phyloP scores from a whole-genome alignment of 2,329 filamentous ascomycete species.

The Colletotrichum cordylinicola region DNA sequence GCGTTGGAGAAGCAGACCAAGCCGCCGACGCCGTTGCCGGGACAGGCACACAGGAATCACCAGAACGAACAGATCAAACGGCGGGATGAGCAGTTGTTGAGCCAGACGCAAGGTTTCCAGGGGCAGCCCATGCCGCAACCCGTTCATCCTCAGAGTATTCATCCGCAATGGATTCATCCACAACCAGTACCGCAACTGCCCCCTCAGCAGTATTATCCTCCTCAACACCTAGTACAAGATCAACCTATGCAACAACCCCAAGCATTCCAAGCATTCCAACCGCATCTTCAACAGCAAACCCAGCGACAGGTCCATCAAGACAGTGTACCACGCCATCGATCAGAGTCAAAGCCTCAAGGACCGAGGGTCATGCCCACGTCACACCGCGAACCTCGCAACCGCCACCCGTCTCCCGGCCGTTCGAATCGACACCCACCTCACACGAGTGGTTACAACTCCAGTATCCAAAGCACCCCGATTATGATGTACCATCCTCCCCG shows the following conservation, averaged over 20 bases:
- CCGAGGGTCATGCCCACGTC: not conserved
- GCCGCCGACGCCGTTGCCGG: not conserved
- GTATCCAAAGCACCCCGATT: not conserved
- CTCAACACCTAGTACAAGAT: not conserved
- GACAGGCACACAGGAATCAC: not conserved
- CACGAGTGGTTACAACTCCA: not conserved
- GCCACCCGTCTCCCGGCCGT: not conserved
- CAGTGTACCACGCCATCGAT: not conserved
- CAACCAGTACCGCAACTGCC: too few species aligned
- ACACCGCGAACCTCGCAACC: not conserved
- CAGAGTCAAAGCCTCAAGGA: not conserved
- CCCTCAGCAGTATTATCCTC: too few species aligned
- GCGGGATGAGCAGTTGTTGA: not conserved
- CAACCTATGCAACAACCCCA: not conserved
- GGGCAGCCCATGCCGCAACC: not conserved
- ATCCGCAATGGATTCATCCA: not conserved
- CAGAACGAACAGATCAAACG: not conserved
- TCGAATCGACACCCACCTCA: not conserved
- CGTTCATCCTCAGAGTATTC: not conserved
- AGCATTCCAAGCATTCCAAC: not conserved
- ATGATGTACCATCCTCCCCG: not conserved
- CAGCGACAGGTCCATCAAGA: not conserved
- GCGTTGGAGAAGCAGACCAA: not conserved
- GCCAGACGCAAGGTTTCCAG: not conserved
- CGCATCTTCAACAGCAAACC: not conserved